Base-by-base conservation (phyloP, 2,329 filamentous ascomycete species). In the Trichoderma brevicompactum region DNA sequence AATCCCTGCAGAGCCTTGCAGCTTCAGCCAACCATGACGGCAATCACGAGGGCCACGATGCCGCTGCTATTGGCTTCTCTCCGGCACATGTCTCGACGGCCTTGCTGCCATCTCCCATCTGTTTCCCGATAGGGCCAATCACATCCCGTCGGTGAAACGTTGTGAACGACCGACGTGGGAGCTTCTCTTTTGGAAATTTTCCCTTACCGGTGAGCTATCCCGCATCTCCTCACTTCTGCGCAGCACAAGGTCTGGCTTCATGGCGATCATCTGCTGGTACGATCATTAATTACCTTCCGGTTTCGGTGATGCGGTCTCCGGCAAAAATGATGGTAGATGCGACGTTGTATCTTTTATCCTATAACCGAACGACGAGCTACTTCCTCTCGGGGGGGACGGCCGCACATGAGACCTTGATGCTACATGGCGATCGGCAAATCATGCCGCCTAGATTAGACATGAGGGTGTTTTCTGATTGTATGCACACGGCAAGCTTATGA, bases 1-100 rank as follows among this genome's bases (percentile, higher is more conserved):
- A 7, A 56, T 56, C 61, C 61, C 34, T 64, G 61, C 61, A 34
- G 34, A 36, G 61, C 52, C 48, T 53, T 64, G 61, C 61, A 48
- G 52, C 50, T 58, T 41, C 52, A 50, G 54, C 52, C 52, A 43
- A 55, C 62, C 52, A 64, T 48, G 44, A 40, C 53, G 3, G 36
- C 62, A 38, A 50, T 64, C 62, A 65, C 62, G 62, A 56, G 62
- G 62, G 53, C 62, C 19, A 41, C 43, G 17, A 12, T 36, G 23
- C 4, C 38, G 54, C 40, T 52, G 62, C 62, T 9, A 65, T 65
- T 65, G 62, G 62, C 53, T 53, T 63, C 49, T 50, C 7, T 17
- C 36, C 10, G 49, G 48, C 60, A 63, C 60, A 63, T 63, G 60
- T 63, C 59, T 62, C 15, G 38, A 54, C 19, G 19, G 38, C 19